phyloP scores from a whole-genome alignment of 257 asterid genomes.

The Ballota nigra region DNA sequence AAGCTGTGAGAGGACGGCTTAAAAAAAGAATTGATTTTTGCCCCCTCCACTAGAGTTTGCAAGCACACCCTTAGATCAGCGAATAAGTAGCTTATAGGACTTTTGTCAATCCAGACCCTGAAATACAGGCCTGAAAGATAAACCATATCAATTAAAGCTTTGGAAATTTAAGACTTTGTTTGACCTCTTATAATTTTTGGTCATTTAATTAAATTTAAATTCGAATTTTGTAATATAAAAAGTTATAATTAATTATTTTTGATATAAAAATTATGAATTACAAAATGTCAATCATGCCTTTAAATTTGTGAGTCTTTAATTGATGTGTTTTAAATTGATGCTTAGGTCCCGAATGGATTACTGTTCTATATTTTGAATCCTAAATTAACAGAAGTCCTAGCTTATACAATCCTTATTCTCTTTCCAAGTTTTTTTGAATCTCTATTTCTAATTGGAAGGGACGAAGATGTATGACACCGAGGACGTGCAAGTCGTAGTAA shows the following conservation, averaged over 20 bases:
- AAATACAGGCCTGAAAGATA: not conserved
- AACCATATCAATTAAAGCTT: not conserved
- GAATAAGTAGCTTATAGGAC: not conserved
- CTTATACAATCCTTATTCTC: not conserved
- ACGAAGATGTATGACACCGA: constrained; percentile 63
- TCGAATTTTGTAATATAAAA: too few species aligned
- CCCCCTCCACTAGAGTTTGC: too few species aligned
- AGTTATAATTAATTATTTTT: too few species aligned
- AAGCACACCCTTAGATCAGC: too few species aligned
- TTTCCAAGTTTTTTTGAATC: not conserved
- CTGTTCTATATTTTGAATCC: not conserved
- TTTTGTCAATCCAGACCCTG: not conserved
- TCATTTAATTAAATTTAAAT: too few species aligned
- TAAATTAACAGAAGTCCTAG: not conserved
- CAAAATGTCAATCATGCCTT: not conserved
- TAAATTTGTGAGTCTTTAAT: not conserved
- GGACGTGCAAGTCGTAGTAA: constrained; percentile 68
- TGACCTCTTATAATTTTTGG: not conserved
- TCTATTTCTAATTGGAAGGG: constrained; percentile 43
- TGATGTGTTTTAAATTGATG: not conserved
- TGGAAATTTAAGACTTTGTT: not conserved
- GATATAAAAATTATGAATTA: not conserved
- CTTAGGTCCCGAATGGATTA: too few species aligned
- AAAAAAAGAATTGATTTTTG: too few species aligned
- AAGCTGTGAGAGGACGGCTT: too few species aligned